These are phyloP conservation scores for Leavenworthia alabamica DNA, from an alignment of 345 rosid species.

Conservation along the genomic window DNA sequence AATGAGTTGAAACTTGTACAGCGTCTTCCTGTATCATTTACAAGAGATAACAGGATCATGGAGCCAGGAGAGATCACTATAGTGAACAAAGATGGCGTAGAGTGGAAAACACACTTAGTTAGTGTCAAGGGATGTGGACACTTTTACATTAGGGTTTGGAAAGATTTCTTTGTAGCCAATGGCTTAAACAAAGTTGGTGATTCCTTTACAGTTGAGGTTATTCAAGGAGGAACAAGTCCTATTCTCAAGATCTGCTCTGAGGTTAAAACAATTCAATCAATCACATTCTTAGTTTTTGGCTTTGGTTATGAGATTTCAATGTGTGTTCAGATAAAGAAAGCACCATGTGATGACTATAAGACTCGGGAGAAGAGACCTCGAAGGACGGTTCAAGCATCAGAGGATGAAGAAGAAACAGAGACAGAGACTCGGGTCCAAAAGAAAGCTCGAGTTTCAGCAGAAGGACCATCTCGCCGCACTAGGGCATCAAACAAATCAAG, in stretches of 20 bases:
- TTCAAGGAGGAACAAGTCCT: constrained; percentile 20
- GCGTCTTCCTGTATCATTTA: constrained; percentile 2
- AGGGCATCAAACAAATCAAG: background rate
- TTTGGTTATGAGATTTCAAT: background rate
- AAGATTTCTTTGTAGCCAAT: constrained; percentile 6
- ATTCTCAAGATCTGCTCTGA: constrained; percentile 13
- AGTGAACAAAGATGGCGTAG: constrained; percentile 9
- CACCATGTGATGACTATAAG: background rate
- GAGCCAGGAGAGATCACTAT: constrained; percentile 17
- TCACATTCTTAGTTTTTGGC: background rate
- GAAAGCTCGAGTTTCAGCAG: background rate
- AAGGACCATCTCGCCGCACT: background rate
- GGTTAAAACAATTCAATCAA: constrained; percentile 9
- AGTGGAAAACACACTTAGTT: constrained; percentile 18
- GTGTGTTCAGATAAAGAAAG: constrained; percentile 1
- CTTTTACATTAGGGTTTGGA: constrained; percentile 13
- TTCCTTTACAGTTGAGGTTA: constrained; percentile 13
- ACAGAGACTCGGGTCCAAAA: background rate
- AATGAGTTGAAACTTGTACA: constrained; percentile 5
- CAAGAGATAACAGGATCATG: constrained; percentile 7
- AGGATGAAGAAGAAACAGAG: constrained; percentile 8
- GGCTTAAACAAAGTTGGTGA: constrained; percentile 12
- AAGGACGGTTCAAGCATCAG: background rate
- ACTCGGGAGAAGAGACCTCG: background rate
- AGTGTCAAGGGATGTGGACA: constrained; percentile 15